Evolutionary conservation across 2,329 filamentous ascomycete species (phyloP).

Genomic region (Leptographium galeiforme): DNA sequence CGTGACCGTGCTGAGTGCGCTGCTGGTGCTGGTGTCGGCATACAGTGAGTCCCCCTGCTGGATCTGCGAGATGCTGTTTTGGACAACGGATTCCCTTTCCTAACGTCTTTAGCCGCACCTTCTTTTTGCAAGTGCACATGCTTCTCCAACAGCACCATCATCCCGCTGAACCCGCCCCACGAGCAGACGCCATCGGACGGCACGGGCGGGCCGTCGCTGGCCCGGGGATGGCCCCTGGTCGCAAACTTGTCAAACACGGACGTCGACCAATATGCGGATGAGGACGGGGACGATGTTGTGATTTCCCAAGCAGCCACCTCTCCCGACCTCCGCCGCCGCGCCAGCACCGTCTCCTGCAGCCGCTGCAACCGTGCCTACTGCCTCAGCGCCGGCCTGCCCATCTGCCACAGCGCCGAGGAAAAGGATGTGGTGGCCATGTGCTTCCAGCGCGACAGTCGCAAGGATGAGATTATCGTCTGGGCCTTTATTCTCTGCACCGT

Average conservation of each 20-base stretch:
- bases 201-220: conserved; percentile 11
- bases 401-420: conserved; percentile 49
- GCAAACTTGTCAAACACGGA: too few species aligned
- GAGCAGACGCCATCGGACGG: conserved; percentile 15
- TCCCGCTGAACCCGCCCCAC: conserved; percentile 39
- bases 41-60: conserved; percentile 26
- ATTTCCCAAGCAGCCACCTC: too few species aligned
- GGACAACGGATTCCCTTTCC: not conserved
- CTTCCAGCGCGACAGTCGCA: conserved; percentile 54
- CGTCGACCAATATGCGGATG: too few species aligned
- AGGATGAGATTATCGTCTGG: conserved; percentile 55
- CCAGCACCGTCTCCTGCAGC: conserved; percentile 35
- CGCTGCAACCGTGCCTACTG: conserved; percentile 55
- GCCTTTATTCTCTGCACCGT: conserved; percentile 46
- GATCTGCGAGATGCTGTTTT: not conserved
- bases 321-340: conserved; percentile 13
- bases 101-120: conserved; percentile 34
- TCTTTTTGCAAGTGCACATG: conserved; percentile 60
- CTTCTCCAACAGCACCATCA: conserved; percentile 56
- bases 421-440: conserved; percentile 49
- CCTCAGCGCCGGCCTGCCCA: conserved; percentile 44
- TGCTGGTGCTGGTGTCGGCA: conserved; percentile 22
- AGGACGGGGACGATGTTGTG: too few species aligned
- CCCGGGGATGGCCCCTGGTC: conserved; percentile 12
- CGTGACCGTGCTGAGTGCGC: conserved; percentile 21